Evolutionary conservation across 1,139 yeast species (phyloP), one percentile per base, ranked within the genome.

Genomic region (Suhomyces choctaworum): DNA sequence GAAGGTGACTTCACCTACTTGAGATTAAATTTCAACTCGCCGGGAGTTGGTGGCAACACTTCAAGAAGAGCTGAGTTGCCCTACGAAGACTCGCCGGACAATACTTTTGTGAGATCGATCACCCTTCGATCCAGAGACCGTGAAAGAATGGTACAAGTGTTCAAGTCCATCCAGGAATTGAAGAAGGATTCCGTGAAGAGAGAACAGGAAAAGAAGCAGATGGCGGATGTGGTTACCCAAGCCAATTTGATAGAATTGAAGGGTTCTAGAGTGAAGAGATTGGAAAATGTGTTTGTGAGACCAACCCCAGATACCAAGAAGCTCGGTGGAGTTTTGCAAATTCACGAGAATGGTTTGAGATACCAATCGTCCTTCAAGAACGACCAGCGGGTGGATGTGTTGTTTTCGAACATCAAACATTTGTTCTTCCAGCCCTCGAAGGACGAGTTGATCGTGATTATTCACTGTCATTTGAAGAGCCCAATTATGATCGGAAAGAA

Each of bases 281-380:
- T 92, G 45, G 97, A 90, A 44, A 83, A 85, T 44, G 92, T 92
- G 3, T 89, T 82, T 58, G 83, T 90, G 27, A 82, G 98, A 58
- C 98, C 98, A 24, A 89, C 92, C 38, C 97, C 97, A 1, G 98
- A 92, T 57, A 85, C 96, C 20, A 94, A 90, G 61, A 87, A 96
- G 60, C 81, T 85, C 24, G 94, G 97, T 12, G 97, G 98, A 22
- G 78, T 83, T 12, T 76, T 92, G 41, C 89, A 88, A 47, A 88
- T 92, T 44, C 98, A 92, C 61, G 96, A 89, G 56, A 94, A 92
- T 58, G 98, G 98, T 76, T 76, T 94, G 46, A 77, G 97, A 53
- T 92, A 92, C 62, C 95, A 87, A 58, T 83, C 95, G 2, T 76
- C 87, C 23, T 72, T 86, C 47, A 78, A 90, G 54, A 70, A 81